These are phyloP conservation scores for Colletotrichum zoysiae DNA, from an alignment of 2,329 filamentous ascomycete species.

Conservation along the genomic window DNA sequence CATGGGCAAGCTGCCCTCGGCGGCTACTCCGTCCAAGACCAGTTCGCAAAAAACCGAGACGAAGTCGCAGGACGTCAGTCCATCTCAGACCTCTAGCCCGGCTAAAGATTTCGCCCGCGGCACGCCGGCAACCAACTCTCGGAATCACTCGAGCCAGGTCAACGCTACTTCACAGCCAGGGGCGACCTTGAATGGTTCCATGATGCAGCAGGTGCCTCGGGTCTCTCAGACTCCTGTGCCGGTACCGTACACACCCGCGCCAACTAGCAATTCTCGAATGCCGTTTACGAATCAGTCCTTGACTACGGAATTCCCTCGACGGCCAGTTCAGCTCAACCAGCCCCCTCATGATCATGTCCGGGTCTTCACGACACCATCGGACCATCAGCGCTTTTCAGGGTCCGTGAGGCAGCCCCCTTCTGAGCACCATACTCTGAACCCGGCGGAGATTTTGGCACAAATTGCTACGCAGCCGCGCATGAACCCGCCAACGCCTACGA, in stretches of 20 bases:
- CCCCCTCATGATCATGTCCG: neutral
- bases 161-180: neutral
- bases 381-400: slow-evolving; percentile 11
- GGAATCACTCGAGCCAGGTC: neutral
- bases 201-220: neutral
- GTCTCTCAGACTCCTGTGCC: slow-evolving; percentile 23
- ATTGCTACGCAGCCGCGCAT: slow-evolving; percentile 38
- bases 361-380: neutral
- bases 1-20: slow-evolving; percentile 50
- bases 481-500: slow-evolving; percentile 36
- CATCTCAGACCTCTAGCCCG: slow-evolving; percentile 4
- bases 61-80: neutral
- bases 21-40: slow-evolving; percentile 39
- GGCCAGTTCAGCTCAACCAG: slow-evolving; percentile 2
- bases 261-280: slow-evolving; percentile 22
- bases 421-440: slow-evolving; percentile 37
- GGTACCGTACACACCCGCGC: slow-evolving; percentile 9
- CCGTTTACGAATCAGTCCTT: slow-evolving; percentile 33
- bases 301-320: slow-evolving; percentile 13
- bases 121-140: neutral
- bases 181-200: neutral
- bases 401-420: slow-evolving; percentile 10
- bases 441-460: slow-evolving; percentile 35
- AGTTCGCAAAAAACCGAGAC: neutral
- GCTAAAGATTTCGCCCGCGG: neutral